These are phyloP conservation scores for Leccinum obscurum DNA, from an alignment of 768 basidiomycete species.

Conservation along the genomic window DNA sequence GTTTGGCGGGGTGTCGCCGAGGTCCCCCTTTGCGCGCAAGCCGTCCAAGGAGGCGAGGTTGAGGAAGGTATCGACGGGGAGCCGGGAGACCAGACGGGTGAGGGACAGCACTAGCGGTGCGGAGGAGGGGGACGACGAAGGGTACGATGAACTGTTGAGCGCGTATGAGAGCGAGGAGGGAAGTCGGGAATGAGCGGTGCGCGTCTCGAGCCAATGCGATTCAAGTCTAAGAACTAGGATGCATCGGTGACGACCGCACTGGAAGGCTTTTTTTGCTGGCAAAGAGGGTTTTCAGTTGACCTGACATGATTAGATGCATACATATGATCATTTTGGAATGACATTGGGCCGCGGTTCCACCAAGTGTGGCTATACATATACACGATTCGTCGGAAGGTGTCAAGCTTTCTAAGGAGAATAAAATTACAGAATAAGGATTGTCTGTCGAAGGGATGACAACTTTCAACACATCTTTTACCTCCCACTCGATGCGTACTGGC, in stretches of 20 bases:
- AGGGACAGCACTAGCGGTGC: conserved; percentile 57
- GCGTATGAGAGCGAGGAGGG: conserved; percentile 81
- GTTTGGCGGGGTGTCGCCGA: conserved; percentile 17
- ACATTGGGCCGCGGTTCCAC: not conserved
- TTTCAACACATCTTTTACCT: too few relatives aligned
- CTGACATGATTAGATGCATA: not conserved
- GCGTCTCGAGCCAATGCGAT: not conserved
- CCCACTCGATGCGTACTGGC: too few relatives aligned
- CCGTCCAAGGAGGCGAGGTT: conserved; percentile 32
- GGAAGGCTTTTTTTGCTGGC: not conserved
- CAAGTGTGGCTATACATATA: not conserved
- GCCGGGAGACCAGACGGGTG: conserved; percentile 36
- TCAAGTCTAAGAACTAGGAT: not conserved
- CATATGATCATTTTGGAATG: not conserved
- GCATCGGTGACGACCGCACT: not conserved
- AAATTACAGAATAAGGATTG: not conserved
- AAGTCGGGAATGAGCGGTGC: conserved; percentile 24
- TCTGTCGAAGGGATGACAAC: not conserved
- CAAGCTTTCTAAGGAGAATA: not conserved
- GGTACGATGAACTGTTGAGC: conserved; percentile 75
- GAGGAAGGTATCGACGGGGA: conserved; percentile 50
- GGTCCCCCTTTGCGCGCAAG: conserved; percentile 31
- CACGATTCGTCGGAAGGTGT: not conserved
- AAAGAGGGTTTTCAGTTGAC: not conserved
- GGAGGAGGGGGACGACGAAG: conserved; percentile 74